Evolutionary conservation across 164 flowering plant species (phyloP), one percentile per base, ranked within the genome.

Genomic region (Paratinospora sagittata): DNA sequence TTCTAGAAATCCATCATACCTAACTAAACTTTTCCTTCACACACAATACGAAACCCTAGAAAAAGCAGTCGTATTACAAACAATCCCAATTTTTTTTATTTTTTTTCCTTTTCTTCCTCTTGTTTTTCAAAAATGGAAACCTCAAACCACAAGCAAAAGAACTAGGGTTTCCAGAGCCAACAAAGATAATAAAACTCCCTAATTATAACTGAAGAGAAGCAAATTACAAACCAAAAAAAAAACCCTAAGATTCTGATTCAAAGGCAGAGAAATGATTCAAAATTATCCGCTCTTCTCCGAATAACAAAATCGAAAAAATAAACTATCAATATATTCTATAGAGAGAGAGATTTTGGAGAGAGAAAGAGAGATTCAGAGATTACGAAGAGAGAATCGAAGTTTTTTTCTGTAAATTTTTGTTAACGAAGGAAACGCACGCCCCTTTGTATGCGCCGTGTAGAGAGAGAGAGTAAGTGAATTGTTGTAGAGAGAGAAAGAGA

Each of bases 11-110:
- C n/a, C n/a, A n/a, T n/a, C n/a, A n/a, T n/a, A n/a, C n/a, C n/a
- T 14, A 21, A 74, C 73, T 6, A 34, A 66, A 39, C 36, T 34
- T 57, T 52, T 71, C 9, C 39, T 61, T 63, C 77, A 70, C 69
- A 34, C 67, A 68, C 76, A 41, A 58, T 71, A 67, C 8, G 34
- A 72, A 72, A 45, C 71, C 76, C 74, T 75, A 62, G 58, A 68
- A 47, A 10, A 47, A 47, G 0, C 14, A 14, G 5, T 13, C 55
- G 19, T 19, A 47, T 11, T 19, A 8, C 14, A 47, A 47, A 14
- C 19, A 47, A 47, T 3, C 55, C 55, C 55, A n/a, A n/a, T n/a
- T 19, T 55, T 52, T 19, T 19, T 19, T n/a, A n/a, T 16, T 16
- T n/a, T 16, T n/a, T 17, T 6, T 16, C 6, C 58, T n/a, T 3